phyloP scores from a whole-genome alignment of 495 filamentous ascomycete species.

The Lasiosphaeris hirsuta region DNA sequence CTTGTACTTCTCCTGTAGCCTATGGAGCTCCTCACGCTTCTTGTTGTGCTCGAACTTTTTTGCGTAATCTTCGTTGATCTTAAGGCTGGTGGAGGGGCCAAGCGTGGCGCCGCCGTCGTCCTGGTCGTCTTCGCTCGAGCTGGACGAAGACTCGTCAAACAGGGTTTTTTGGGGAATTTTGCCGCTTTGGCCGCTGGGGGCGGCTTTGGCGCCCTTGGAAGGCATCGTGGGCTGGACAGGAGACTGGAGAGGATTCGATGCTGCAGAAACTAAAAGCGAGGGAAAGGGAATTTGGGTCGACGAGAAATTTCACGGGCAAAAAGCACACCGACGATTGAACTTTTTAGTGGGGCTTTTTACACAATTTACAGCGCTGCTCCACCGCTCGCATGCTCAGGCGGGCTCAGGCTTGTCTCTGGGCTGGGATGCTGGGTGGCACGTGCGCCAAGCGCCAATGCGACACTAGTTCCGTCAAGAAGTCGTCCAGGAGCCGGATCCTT shows the following conservation, averaged over 20 bases:
- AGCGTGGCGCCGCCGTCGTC: conserved; percentile 57
- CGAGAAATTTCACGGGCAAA: background rate
- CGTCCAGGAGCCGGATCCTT: background rate
- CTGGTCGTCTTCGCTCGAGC: conserved; percentile 48
- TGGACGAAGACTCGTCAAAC: conserved; percentile 35
- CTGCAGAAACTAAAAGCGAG: background rate
- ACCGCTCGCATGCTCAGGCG: no score
- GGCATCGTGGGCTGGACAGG: conserved; percentile 14
- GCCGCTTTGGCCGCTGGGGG: background rate
- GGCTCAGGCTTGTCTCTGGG: background rate
- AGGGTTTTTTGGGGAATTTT: conserved; percentile 23
- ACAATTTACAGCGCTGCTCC: background rate
- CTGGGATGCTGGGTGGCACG: conserved; percentile 13
- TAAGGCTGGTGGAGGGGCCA: conserved; percentile 55
- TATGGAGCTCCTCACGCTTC: conserved; percentile 84
- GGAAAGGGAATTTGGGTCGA: background rate
- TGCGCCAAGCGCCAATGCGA: conserved; percentile 9
- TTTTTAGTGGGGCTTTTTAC: conserved; percentile 23
- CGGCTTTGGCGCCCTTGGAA: conserved; percentile 16
- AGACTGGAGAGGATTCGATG: no score
- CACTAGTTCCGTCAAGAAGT: conserved; percentile 6
- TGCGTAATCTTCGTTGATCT: conserved; percentile 89
- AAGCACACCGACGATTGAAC: conserved; percentile 9
- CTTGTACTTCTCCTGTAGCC: conserved; percentile 85
- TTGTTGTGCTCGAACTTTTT: conserved; percentile 93